A percentile compares a stretch with the other conserved stretches of the same genome.
Conservation (phyloP, 2,329 filamentous ascomycete genomes). For the Pestalotiopsis fici region DNA sequence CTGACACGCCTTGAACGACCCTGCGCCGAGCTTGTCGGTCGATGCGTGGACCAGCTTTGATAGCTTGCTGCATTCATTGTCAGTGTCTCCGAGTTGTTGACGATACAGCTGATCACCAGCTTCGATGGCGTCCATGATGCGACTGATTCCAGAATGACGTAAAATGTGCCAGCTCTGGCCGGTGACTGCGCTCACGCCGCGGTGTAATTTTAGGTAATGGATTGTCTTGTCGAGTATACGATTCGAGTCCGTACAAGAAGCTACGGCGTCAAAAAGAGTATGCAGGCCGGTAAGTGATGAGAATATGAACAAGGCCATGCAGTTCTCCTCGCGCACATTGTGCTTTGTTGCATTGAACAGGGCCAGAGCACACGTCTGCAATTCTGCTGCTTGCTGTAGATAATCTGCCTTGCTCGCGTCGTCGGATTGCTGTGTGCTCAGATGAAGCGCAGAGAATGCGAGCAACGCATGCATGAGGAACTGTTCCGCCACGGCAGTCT, state of each 20-base stretch:
- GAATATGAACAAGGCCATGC: neutral
- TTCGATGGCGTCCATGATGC: neutral
- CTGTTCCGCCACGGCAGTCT: neutral
- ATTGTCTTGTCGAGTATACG: neutral
- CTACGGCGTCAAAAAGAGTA: neutral
- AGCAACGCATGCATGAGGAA: constrained; percentile 4
- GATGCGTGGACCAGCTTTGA: neutral
- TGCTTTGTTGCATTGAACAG: neutral
- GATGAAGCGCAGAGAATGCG: neutral
- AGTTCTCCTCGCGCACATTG: neutral
- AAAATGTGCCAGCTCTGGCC: neutral
- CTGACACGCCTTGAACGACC: neutral
- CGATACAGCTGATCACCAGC: neutral
- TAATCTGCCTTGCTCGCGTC: neutral
- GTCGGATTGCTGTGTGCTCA: neutral
- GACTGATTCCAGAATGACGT: neutral
- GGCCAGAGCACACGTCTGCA: neutral
- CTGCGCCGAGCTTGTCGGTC: neutral
- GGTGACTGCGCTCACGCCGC: neutral
- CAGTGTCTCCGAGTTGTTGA: neutral
- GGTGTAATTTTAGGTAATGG: neutral
- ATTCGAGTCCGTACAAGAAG: neutral
- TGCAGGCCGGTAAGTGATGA: neutral
- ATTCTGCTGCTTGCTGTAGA: neutral
- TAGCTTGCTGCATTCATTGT: neutral